Evolutionary conservation across 257 asterid species (phyloP), one percentile per base, ranked within the genome.

Genomic region (Solanum stenotomum): DNA sequence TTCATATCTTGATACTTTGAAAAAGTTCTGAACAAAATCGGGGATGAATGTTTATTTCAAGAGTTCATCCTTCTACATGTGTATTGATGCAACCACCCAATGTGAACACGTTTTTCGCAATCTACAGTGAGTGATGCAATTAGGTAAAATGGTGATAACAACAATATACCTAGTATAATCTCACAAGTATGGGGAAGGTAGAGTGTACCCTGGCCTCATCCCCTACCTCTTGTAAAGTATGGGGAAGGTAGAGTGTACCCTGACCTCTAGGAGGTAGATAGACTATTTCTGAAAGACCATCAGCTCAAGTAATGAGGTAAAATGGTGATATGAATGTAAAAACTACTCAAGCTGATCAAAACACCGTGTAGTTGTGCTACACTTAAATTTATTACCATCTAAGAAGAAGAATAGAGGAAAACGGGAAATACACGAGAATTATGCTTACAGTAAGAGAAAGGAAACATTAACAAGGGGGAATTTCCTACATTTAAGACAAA

Each of bases 231-330:
- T 38, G 11, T 8, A 8, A 38, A 10, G 6, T 6, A 4, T 0
- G 2, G 2, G 22, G 2, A 14, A 27, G 11, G 1, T 68, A 68
- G 12, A 29, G 11, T 6, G 38, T 15, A 31, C 23, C 3, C 5
- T 0, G 0, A 70, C n/a, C n/a, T 70, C 37, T 0, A 31, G 77
- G 6, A 68, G 22, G 37, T 70, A 0, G 7, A 70, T 0, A 31
- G 0, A 16, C 5, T 70, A 7, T n/a, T 70, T 8, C 4, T 3
- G 3, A 0, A 29, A 29, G 6, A 29, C n/a, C 38, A 0, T 7
- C 12, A 0, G 0, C 23, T 70, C 38, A 29, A 14, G 76, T 68
- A 68, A 29, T 8, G 35, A 29, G 11, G 35, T 68, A 68, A 29
- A 42, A 44, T 49, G 31, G 31, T 49, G 44, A 14, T 82, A 8